Conservation (phyloP, 805 yeast genomes). For the Candida boidinii region DNA sequence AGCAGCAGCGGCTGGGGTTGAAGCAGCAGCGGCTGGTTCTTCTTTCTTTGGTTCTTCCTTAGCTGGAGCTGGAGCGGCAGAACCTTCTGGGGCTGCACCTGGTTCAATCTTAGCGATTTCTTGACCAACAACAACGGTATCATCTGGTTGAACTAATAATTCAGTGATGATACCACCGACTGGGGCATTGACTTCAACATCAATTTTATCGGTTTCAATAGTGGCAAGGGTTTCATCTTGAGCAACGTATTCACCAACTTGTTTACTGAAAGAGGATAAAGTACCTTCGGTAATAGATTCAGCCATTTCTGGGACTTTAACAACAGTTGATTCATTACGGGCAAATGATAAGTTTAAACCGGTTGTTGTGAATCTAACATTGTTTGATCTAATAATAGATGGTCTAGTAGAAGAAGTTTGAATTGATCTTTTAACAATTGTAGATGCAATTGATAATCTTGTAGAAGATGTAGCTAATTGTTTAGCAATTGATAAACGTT, state of each 20-base stretch:
- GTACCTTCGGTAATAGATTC: constrained; percentile 98
- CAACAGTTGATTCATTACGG: constrained; percentile 33
- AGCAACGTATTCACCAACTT: constrained; percentile 82
- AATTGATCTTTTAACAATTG: too few species aligned
- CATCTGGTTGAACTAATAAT: constrained; percentile 74
- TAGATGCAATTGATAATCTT: constrained; percentile 10
- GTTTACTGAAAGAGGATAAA: constrained; percentile 53
- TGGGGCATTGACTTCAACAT: constrained; percentile 94
- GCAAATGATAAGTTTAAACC: constrained; percentile 5
- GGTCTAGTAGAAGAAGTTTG: constrained; percentile 11
- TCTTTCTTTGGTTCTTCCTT: constrained; percentile 13
- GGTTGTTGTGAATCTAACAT: constrained; percentile 1
- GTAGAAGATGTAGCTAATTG: constrained; percentile 10
- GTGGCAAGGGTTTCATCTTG: constrained; percentile 91
- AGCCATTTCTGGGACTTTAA: constrained; percentile 97
- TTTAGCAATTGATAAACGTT: constrained; percentile 3
- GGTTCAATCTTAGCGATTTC: constrained; percentile 82
- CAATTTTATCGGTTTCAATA: constrained; percentile 97
- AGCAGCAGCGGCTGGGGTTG: constrained; percentile 17
- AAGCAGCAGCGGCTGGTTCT: constrained; percentile 19
- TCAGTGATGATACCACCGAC: constrained; percentile 84
- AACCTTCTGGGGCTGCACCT: constrained; percentile 59
- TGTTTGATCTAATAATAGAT: constrained; percentile 1
- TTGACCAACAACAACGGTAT: constrained; percentile 94
- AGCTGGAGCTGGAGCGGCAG: constrained; percentile 31